These are phyloP conservation scores for Cryptosporidium ubiquitum DNA, from an alignment of 169 alveolate genomes.

Conservation along the genomic window DNA sequence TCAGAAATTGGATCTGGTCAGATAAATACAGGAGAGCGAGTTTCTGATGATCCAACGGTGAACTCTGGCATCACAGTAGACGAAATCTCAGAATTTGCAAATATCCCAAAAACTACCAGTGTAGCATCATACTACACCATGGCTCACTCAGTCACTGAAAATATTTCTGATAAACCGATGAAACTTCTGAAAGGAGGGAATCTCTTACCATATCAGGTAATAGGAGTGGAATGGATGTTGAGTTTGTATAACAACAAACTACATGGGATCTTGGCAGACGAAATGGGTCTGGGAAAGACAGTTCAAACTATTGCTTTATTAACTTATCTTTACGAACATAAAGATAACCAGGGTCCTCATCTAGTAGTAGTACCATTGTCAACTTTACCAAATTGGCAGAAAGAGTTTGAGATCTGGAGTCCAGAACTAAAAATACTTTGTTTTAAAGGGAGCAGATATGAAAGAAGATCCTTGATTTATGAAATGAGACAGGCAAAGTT, in stretches of 20 bases:
- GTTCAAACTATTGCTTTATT: constrained; percentile 94
- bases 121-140: constrained; percentile 83
- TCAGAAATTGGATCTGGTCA: background rate
- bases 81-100: constrained; percentile 1
- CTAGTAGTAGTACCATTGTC: constrained; percentile 92
- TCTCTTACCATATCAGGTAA: constrained; percentile 88
- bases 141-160: constrained; percentile 90
- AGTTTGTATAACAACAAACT: constrained; percentile 90
- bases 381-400: constrained; percentile 93
- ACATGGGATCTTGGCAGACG: constrained; percentile 95
- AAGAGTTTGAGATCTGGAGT: constrained; percentile 93
- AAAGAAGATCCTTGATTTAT: constrained; percentile 45
- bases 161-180: constrained; percentile 84
- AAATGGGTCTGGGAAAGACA: constrained; percentile 99
- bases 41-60: constrained; percentile 21
- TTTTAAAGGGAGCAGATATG: constrained; percentile 81
- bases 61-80: background rate
- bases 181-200: constrained; percentile 85
- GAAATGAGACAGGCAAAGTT: constrained; percentile 71
- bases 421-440: constrained; percentile 89
- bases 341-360: constrained; percentile 90
- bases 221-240: constrained; percentile 94
- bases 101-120: constrained; percentile 24
- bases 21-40: background rate
- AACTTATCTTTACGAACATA: constrained; percentile 90